These are phyloP conservation scores for Sophora flavescens DNA, from an alignment of 306 rosid genomes.

Conservation along the genomic window DNA sequence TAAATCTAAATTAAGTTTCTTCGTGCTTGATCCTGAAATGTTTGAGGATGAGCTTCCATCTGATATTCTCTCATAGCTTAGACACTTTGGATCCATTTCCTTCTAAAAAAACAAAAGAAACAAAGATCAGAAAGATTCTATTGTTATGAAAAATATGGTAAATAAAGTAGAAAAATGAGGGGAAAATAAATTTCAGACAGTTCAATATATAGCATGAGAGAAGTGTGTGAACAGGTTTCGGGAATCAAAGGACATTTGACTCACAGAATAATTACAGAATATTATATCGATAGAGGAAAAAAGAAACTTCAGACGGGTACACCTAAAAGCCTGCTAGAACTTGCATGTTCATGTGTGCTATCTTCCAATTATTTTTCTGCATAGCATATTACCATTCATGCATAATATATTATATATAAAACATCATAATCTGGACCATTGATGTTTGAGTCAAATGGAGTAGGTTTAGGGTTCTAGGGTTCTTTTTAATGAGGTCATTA, in stretches of 20 bases:
- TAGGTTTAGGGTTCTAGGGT: slow-evolving; percentile 52
- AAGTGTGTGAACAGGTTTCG: slow-evolving; percentile 46
- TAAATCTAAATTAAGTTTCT: slow-evolving; percentile 89
- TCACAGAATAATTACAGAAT: slow-evolving; percentile 60
- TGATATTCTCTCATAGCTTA: slow-evolving; percentile 82
- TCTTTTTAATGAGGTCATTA: slow-evolving; percentile 40
- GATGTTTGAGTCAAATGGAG: slow-evolving; percentile 49
- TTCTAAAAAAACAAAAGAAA: slow-evolving; percentile 12
- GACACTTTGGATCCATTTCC: slow-evolving; percentile 80
- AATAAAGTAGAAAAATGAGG: neutral
- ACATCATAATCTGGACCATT: slow-evolving; percentile 26
- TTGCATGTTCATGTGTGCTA: slow-evolving; percentile 52
- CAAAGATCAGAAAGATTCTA: neutral
- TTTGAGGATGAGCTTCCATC: slow-evolving; percentile 84
- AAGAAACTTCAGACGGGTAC: slow-evolving; percentile 55
- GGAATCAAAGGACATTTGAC: slow-evolving; percentile 70
- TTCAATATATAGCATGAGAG: slow-evolving; percentile 10
- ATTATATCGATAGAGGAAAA: slow-evolving; percentile 54
- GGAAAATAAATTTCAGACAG: neutral
- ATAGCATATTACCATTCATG: slow-evolving; percentile 32
- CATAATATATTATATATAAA: neutral
- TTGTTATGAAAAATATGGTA: slow-evolving; percentile 36
- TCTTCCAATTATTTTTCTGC: slow-evolving; percentile 51
- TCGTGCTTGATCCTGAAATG: slow-evolving; percentile 79
- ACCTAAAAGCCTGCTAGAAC: slow-evolving; percentile 63